phyloP scores from a whole-genome alignment of 805 yeast species.

The Candida odintsovae region DNA sequence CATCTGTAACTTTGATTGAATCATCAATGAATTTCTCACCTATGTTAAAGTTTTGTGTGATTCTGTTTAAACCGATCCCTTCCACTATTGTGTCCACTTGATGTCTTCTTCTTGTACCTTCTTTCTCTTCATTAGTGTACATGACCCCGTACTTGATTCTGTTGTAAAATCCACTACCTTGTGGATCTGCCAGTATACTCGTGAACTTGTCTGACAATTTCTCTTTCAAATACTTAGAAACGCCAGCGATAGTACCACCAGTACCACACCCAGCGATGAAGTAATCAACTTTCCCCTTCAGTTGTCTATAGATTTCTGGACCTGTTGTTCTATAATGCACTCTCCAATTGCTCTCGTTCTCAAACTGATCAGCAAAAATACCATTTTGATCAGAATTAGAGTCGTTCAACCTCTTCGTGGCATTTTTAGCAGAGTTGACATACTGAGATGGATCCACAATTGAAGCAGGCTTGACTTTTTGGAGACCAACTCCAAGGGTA shows the following conservation, averaged over 20 bases:
- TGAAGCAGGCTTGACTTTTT: slow-evolving; percentile 88
- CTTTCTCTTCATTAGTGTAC: slow-evolving; percentile 85
- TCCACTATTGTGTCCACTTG: slow-evolving; percentile 94
- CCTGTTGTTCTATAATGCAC: slow-evolving; percentile 81
- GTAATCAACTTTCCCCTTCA: slow-evolving; percentile 57
- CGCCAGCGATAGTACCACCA: slow-evolving; percentile 96
- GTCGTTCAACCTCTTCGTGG: slow-evolving; percentile 44
- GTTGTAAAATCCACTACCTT: slow-evolving; percentile 88
- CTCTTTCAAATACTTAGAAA: slow-evolving; percentile 65
- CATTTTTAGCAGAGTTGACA: slow-evolving; percentile 76
- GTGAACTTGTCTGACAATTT: slow-evolving; percentile 32
- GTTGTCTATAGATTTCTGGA: slow-evolving; percentile 83
- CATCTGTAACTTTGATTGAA: slow-evolving; percentile 73
- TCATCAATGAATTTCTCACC: slow-evolving; percentile 73
- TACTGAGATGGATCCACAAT: slow-evolving; percentile 92
- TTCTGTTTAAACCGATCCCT: slow-evolving; percentile 86
- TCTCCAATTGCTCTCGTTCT: slow-evolving; percentile 86
- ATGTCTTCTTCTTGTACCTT: slow-evolving; percentile 90
- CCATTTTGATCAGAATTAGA: slow-evolving; percentile 45
- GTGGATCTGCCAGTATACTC: slow-evolving; percentile 83
- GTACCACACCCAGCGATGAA: slow-evolving; percentile 95
- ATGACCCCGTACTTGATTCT: slow-evolving; percentile 85
- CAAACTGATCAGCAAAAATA: slow-evolving; percentile 92
- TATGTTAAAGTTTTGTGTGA: slow-evolving; percentile 72
- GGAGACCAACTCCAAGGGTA: slow-evolving; percentile 75